These are phyloP conservation scores for Sugiyamaella xylanicola DNA, from an alignment of 1,139 yeast species.

Conservation along the genomic window DNA sequence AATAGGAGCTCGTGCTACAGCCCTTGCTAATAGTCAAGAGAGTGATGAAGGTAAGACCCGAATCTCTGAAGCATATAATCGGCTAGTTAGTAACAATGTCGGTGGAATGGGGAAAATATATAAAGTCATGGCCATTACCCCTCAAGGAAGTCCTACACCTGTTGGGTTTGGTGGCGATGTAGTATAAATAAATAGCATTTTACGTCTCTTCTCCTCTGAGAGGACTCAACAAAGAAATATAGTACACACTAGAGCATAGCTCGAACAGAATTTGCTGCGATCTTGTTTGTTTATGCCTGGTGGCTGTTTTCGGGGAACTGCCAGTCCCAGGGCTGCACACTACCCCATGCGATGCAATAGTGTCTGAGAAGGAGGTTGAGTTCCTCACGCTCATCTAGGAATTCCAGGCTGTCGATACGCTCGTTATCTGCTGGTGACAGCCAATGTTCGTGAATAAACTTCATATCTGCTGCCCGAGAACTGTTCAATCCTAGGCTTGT, in stretches of 20 bases:
- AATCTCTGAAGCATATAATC: conserved; percentile 58
- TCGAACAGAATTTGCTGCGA: neutral
- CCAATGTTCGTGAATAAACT: conserved; percentile 63
- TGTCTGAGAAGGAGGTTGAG: conserved; percentile 71
- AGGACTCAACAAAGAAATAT: too few species aligned
- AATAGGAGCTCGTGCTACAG: conserved; percentile 64
- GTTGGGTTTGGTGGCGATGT: conserved; percentile 50
- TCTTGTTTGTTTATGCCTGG: neutral
- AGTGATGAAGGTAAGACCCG: conserved; percentile 42
- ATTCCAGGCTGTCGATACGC: conserved; percentile 65
- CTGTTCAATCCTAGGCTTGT: conserved; percentile 30
- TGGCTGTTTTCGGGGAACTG: conserved; percentile 7
- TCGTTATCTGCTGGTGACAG: conserved; percentile 49
- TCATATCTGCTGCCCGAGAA: conserved; percentile 56
- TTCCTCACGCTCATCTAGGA: conserved; percentile 91
- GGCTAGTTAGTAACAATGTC: conserved; percentile 64
- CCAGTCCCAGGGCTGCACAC: conserved; percentile 15
- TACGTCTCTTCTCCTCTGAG: too few species aligned
- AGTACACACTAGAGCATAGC: too few species aligned
- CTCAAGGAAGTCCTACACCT: conserved; percentile 47
- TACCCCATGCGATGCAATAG: conserved; percentile 60
- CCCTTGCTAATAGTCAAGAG: conserved; percentile 41
- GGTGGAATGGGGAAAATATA: conserved; percentile 77
- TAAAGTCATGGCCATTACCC: conserved; percentile 68
- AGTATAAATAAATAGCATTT: conserved; percentile 2